phyloP scores from a whole-genome alignment of 2,329 filamentous ascomycete species.

The Colletotrichum eremochloae region DNA sequence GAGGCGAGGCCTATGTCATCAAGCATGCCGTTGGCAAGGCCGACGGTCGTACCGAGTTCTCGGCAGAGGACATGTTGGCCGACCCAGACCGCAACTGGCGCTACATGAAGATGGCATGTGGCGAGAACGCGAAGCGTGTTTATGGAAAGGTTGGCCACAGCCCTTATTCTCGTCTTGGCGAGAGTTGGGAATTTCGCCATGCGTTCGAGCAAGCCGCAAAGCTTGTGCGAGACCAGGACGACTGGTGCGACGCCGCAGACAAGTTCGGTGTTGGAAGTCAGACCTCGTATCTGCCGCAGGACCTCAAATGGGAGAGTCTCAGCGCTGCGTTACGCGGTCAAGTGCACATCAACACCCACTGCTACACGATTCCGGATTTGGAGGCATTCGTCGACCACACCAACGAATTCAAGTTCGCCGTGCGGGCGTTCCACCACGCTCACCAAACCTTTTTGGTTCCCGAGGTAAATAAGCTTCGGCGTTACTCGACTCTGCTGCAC shows the following conservation, averaged over 20 bases:
- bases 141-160: slow-evolving; percentile 70
- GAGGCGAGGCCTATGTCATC: slow-evolving; percentile 77
- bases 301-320: slow-evolving; percentile 74
- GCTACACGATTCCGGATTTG: slow-evolving; percentile 77
- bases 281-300: slow-evolving; percentile 70
- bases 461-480: slow-evolving; percentile 62
- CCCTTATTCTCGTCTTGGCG: slow-evolving; percentile 73
- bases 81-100: slow-evolving; percentile 75
- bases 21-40: slow-evolving; percentile 74
- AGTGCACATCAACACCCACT: slow-evolving; percentile 78
- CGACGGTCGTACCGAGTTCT: slow-evolving; percentile 73
- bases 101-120: slow-evolving; percentile 84
- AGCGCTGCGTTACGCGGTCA: slow-evolving; percentile 74
- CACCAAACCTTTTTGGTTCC: slow-evolving; percentile 76
- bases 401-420: slow-evolving; percentile 77
- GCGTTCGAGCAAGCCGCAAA: slow-evolving; percentile 74
- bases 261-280: slow-evolving; percentile 63
- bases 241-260: slow-evolving; percentile 74
- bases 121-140: slow-evolving; percentile 75
- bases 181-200: slow-evolving; percentile 77
- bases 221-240: slow-evolving; percentile 72
- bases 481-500: neutral
- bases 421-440: slow-evolving; percentile 78
- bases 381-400: slow-evolving; percentile 78
- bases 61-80: slow-evolving; percentile 73